These are phyloP conservation scores for Ganoderma resinaceum DNA, from an alignment of 1,284 basidiomycete genomes.

Conservation along the genomic window DNA sequence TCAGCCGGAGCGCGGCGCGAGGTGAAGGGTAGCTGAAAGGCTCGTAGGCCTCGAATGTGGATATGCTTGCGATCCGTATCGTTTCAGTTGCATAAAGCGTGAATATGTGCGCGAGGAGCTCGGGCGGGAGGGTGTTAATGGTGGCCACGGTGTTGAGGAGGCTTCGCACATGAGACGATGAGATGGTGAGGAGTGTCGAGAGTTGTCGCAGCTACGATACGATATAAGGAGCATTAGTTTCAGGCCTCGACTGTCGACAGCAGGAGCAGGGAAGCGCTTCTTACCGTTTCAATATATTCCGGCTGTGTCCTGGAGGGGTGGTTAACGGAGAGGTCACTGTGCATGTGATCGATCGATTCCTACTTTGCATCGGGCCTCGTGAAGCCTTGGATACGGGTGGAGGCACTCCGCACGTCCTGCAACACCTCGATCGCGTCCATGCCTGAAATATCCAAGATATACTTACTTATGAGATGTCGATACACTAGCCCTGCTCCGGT, in stretches of 20 bases:
- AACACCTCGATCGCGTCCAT: neutral
- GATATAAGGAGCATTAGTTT: neutral
- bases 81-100: constrained; percentile 50
- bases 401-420: neutral
- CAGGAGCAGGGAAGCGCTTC: neutral
- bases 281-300: neutral
- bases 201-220: constrained; percentile 5
- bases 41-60: neutral
- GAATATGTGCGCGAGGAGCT: constrained; percentile 64
- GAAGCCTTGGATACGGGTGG: neutral
- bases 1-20: constrained; percentile 53
- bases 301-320: neutral
- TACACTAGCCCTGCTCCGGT: neutral
- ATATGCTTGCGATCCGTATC: constrained; percentile 7
- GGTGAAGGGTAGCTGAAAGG: constrained; percentile 12
- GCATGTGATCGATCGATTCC: neutral
- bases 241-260: neutral
- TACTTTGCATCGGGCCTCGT: neutral
- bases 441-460: neutral
- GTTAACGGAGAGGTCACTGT: neutral
- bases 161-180: constrained; percentile 6
- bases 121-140: constrained; percentile 60
- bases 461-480: neutral
- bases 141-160: constrained; percentile 8
- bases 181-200: neutral